Base-by-base conservation (phyloP, 2,329 filamentous ascomycete genomes). In the Xylaria sp. region DNA sequence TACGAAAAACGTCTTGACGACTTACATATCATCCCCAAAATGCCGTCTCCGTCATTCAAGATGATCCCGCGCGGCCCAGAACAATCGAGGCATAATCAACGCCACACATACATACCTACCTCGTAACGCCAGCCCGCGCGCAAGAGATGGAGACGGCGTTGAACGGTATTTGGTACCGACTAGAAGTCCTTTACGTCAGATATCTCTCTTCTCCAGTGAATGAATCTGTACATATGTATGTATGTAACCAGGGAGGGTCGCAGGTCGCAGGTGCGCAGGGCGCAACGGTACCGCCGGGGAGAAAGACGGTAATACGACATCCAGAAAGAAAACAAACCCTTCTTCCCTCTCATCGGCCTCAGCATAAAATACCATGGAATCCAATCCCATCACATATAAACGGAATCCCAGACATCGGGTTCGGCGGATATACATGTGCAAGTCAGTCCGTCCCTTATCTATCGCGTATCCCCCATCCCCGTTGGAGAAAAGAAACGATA, bases 161-260 rank as follows among this genome's bases (percentile, higher is more conserved):
- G 30, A 39, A 48, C 13, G 8, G 23, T 23, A 30, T 47, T 55
- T 35, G 39, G 42, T 42, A 55, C 47, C 44, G 54, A 48, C 52
- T 9, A 47, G n/a, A 52, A 18, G 16, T 34, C 44, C 34, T 23
- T 42, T 59, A 54, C 52, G 51, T 59, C 34, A 52, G 52, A 49
- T 3, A 53, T 52, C 42, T 30, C 23, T 30, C 23, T 30, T 30
- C 23, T 54, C 37, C 34, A 47, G 52, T 48, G 30, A 19, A 50
- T 49, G 23, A 30, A 30, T 30, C 23, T 30, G 23, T 30, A 30
- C 23, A 30, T 23, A 23, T 23, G 23, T 30, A 30, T 30, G 23
- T 30, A 23, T 11, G 44, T 42, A 10, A 42, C 37, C 37, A 42
- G 37, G 37, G 37, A 7, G 10, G 53, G 48, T 30, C 23, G 23